phyloP scores from a whole-genome alignment of 2,329 filamentous ascomycete species.

The Aspergillus neotritici region DNA sequence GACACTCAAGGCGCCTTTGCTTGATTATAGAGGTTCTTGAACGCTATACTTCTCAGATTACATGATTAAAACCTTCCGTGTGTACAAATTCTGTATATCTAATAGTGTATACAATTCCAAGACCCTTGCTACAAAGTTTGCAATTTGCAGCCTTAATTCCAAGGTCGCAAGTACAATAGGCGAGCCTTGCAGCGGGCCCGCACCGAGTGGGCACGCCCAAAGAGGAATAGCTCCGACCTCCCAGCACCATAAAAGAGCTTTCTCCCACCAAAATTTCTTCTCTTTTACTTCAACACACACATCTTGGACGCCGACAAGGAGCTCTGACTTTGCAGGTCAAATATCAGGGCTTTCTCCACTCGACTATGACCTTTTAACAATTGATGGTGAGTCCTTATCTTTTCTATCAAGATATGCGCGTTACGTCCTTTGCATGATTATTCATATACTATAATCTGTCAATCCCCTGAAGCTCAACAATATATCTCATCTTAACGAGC shows the following conservation, averaged over 20 bases:
- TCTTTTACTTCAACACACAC: constrained; percentile 10
- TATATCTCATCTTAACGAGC: constrained; percentile 35
- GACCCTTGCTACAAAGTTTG: too few species aligned
- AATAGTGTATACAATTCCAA: too few species aligned
- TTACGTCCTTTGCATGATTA: constrained; percentile 54
- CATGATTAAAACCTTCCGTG: too few species aligned
- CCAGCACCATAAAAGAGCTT: not conserved
- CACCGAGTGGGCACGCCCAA: constrained; percentile 2
- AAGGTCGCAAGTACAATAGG: not conserved
- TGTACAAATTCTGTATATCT: too few species aligned
- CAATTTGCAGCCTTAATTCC: too few species aligned
- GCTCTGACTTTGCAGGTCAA: constrained; percentile 28
- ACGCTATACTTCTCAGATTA: too few species aligned
- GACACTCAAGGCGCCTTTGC: too few species aligned
- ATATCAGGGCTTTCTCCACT: constrained; percentile 9
- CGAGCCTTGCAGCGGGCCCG: not conserved
- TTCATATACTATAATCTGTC: constrained; percentile 65
- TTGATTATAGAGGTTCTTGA: too few species aligned
- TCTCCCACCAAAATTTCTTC: constrained; percentile 13
- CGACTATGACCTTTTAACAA: constrained; percentile 11
- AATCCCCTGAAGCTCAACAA: constrained; percentile 65
- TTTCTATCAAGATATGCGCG: not conserved
- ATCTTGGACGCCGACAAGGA: constrained; percentile 3
- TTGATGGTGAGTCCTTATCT: constrained; percentile 26
- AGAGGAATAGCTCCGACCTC: constrained; percentile 6